These are phyloP conservation scores for Plectosphaerella sp. DNA, from an alignment of 2,329 filamentous ascomycete genomes.

Conservation along the genomic window DNA sequence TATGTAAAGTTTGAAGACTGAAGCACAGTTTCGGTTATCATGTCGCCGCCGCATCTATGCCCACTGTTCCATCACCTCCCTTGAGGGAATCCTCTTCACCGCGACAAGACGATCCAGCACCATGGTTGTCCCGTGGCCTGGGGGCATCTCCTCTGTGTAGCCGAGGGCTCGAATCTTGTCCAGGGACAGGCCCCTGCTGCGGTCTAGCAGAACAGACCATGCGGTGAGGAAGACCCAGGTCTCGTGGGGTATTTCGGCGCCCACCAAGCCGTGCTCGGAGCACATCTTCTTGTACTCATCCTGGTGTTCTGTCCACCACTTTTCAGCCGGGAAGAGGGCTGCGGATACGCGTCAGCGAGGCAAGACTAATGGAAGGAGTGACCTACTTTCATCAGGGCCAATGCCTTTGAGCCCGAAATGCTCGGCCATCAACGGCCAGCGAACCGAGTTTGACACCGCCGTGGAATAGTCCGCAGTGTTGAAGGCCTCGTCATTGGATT, in stretches of 20 bases:
- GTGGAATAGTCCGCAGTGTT: slow-evolving; percentile 4
- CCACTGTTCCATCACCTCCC: background rate
- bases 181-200: slow-evolving; percentile 2
- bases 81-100: background rate
- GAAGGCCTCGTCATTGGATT: slow-evolving; percentile 3
- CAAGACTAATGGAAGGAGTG: background rate
- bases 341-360: background rate
- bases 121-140: background rate
- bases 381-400: slow-evolving; percentile 9
- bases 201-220: background rate
- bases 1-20: no score
- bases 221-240: slow-evolving; percentile 4
- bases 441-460: background rate
- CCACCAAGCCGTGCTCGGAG: slow-evolving; percentile 3
- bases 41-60: no score
- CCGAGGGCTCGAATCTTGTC: slow-evolving; percentile 6
- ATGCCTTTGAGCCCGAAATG: slow-evolving; percentile 24
- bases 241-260: background rate
- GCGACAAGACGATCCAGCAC: slow-evolving; percentile 1
- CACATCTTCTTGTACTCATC: slow-evolving; percentile 3
- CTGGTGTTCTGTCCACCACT: slow-evolving; percentile 3
- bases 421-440: slow-evolving; percentile 1
- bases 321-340: background rate
- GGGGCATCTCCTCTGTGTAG: slow-evolving; percentile 1
- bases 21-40: no score